Base-by-base conservation (phyloP, 2,329 filamentous ascomycete genomes). In the Aurifilum marmelostoma region DNA sequence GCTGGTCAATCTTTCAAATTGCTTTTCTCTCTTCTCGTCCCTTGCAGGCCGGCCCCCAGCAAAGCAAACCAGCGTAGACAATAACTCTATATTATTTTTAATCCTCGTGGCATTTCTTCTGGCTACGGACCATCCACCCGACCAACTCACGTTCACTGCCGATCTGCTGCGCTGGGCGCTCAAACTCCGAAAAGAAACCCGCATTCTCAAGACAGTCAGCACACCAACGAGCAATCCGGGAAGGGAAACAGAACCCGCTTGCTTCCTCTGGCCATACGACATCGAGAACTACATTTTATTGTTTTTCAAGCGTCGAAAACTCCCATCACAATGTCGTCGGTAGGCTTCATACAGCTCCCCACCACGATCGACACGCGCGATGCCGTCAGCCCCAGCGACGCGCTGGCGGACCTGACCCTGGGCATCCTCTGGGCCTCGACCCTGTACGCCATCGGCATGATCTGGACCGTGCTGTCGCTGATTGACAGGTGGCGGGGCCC, bases 401-500 rank as follows among this genome's bases (percentile, higher is more conserved):
- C 66, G 29, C 32, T 60, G 39, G 63, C 59, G 59, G 71, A 73
- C 59, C 61, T 69, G 14, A 32, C 73, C 32, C 67, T 76, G 21
- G 75, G 73, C 60, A 24, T 75, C 59, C 16, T 58, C 39, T 75
- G 74, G 74, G 72, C 54, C 37, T 67, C 70, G 61, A 37, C 63
- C 4, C 24, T 71, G 16, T 76, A 76, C 52, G 72, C 47, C 43
- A 71, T 75, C 27, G 74, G 67, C 63, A 75, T 76, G 72, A 70
- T 76, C 65, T 75, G 74, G 58, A 75, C 75, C 2, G 47, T 67
- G 1, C 8, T 70, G 47, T 66, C 73, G 39, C 70, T 76, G 59
- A 73, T 75, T n/a, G 75, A 76, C 69, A 72, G 75, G 41, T 76
- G 75, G 75, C 70, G 73, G 39, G 75, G 75, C 3, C 71, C 72